Percentiles rank a stretch among this genome's conserved stretches.
Conservation (phyloP, 345 rosid genomes). For the Bruguiera parviflora region DNA sequence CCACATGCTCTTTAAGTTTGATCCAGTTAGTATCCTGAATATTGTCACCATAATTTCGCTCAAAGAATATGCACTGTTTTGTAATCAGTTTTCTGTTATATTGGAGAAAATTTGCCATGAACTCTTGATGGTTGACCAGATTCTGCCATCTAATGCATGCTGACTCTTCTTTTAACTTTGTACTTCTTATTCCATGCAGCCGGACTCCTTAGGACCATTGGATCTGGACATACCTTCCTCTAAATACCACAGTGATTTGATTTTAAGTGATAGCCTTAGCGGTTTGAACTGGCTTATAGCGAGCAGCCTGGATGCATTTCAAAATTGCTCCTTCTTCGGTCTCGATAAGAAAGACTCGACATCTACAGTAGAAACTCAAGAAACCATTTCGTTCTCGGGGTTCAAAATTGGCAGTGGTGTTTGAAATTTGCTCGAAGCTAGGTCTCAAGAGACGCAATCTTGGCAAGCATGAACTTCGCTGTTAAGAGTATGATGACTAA, state of each 20-base stretch:
- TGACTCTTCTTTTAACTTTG: neutral
- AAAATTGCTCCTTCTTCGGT: slow-evolving; percentile 42
- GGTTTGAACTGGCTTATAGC: slow-evolving; percentile 85
- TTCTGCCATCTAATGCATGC: slow-evolving; percentile 13
- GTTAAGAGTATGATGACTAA: neutral
- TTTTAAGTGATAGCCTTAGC: slow-evolving; percentile 72
- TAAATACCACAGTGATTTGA: slow-evolving; percentile 59
- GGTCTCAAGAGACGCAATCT: neutral
- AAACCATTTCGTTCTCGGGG: slow-evolving; percentile 34
- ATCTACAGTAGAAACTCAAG: slow-evolving; percentile 54
- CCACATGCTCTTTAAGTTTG: neutral
- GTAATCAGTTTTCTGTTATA: neutral
- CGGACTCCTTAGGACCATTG: slow-evolving; percentile 82
- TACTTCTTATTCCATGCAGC: slow-evolving; percentile 41
- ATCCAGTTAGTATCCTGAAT: neutral
- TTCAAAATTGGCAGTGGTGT: slow-evolving; percentile 41
- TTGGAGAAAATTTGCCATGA: neutral
- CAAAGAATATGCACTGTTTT: neutral
- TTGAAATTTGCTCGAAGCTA: slow-evolving; percentile 19
- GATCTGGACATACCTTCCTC: slow-evolving; percentile 66
- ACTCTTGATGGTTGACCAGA: slow-evolving; percentile 4
- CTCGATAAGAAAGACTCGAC: slow-evolving; percentile 50
- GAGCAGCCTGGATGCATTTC: slow-evolving; percentile 92
- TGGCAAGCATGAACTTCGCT: slow-evolving; percentile 5
- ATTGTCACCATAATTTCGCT: neutral